Conservation (phyloP, 148 eudicot genomes). For the Suaeda aralocaspica region DNA sequence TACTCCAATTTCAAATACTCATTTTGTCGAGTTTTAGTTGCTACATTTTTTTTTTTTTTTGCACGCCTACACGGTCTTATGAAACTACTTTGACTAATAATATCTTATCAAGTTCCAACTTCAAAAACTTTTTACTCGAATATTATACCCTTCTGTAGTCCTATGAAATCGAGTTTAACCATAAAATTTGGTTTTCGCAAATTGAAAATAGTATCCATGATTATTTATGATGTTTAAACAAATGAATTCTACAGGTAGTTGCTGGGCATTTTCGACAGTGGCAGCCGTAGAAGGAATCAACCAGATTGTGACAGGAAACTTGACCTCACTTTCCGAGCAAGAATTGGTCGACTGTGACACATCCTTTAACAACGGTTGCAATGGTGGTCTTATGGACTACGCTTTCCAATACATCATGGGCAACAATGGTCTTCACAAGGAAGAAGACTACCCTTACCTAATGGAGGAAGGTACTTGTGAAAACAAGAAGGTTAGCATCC, state of each 20-base stretch:
- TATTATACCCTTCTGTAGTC: too few relatives aligned
- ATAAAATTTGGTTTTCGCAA: too few relatives aligned
- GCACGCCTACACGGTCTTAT: too few relatives aligned
- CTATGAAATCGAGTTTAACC: too few relatives aligned
- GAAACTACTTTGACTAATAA: too few relatives aligned
- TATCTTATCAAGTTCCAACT: too few relatives aligned
- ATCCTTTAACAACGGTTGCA: constrained; percentile 68
- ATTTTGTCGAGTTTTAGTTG: too few relatives aligned
- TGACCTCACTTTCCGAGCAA: constrained; percentile 85
- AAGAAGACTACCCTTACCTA: constrained; percentile 86
- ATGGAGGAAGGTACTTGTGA: constrained; percentile 99
- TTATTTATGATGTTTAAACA: too few relatives aligned
- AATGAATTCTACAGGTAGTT: constrained; percentile 59
- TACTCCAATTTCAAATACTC: too few relatives aligned
- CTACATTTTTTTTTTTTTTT: too few relatives aligned
- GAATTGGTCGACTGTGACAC: constrained; percentile 91
- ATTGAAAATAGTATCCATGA: too few relatives aligned
- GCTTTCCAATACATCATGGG: constrained; percentile 65
- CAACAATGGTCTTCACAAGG: constrained; percentile 80
- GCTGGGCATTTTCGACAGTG: constrained; percentile 98
- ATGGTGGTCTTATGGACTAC: constrained; percentile 96
- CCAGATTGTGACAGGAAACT: constrained; percentile 83
- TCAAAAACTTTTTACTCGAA: too few relatives aligned
- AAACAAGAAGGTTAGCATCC: constrained; percentile 60
- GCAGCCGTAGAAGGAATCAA: constrained; percentile 97